Evolutionary conservation across 2,329 filamentous ascomycete species (phyloP).

Genomic region (Claviceps fusiformis): DNA sequence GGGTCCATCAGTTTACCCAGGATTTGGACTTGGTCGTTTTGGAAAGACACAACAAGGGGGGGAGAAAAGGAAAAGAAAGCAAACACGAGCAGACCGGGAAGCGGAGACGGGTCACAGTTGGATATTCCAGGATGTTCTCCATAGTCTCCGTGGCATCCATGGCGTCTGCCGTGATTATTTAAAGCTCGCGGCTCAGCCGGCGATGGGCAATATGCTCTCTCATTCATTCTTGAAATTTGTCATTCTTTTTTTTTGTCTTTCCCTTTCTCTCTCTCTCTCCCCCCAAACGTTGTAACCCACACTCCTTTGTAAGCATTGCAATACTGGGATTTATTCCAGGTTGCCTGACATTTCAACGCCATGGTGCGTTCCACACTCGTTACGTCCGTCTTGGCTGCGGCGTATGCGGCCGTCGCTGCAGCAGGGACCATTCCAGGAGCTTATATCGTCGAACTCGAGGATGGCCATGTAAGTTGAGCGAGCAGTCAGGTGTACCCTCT

Average conservation of each 20-base stretch:
- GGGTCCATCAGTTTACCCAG: neutral
- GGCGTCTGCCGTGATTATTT: neutral
- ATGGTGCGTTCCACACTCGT: constrained; percentile 10
- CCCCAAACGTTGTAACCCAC: neutral
- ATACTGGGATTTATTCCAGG: neutral
- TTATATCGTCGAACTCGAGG: constrained; percentile 11
- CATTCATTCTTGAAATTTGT: neutral
- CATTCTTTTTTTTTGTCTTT: neutral
- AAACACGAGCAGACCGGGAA: neutral
- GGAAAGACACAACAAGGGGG: neutral
- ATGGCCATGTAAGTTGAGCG: constrained; percentile 11
- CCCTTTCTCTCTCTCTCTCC: neutral
- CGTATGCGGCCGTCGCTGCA: constrained; percentile 3
- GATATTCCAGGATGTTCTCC: neutral
- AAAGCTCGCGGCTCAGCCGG: neutral
- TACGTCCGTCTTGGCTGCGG: constrained; percentile 7
- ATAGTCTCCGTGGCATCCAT: no score
- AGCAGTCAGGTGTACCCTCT: no score
- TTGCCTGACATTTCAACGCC: neutral
- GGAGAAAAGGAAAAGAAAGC: no score
- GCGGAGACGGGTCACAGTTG: neutral
- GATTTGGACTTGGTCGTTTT: neutral
- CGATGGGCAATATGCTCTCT: neutral
- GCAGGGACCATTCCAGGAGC: constrained; percentile 12
- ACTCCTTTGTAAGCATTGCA: neutral